Percentiles rank a stretch among this genome's conserved stretches.
phyloP scores from a whole-genome alignment of 225 moss, liverwort and hornwort species.

The Pleurozium schreberi region DNA sequence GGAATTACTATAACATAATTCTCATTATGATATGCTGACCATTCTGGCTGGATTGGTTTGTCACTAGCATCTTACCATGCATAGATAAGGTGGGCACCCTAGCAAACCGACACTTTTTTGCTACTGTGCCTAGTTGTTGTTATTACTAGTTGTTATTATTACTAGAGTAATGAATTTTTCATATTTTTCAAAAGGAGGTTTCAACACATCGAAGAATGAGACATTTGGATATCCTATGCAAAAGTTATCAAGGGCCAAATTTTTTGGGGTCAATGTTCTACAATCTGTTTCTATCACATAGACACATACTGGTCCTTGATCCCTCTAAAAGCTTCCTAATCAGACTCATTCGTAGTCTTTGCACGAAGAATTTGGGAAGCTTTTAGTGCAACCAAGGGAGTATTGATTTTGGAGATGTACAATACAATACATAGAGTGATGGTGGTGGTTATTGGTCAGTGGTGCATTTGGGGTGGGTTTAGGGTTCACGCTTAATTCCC shows the following conservation, averaged over 20 bases:
- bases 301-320: too few relatives aligned
- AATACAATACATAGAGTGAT: rapidly evolving
- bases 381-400: too few relatives aligned
- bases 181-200: too few relatives aligned
- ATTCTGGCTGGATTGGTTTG: neutral
- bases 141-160: too few relatives aligned
- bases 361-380: too few relatives aligned
- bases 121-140: neutral
- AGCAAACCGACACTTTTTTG: neutral
- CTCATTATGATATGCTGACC: neutral
- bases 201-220: neutral
- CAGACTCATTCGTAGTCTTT: too few relatives aligned
- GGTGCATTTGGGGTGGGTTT: rapidly evolving
- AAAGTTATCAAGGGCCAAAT: neutral
- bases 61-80: neutral
- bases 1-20: neutral
- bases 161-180: too few relatives aligned
- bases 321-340: too few relatives aligned
- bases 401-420: neutral
- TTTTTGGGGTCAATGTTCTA: neutral
- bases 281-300: neutral
- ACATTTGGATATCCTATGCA: rapidly evolving
- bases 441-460: neutral
- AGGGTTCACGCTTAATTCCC: too few relatives aligned
- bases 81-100: neutral